Evolutionary conservation across 306 rosid species (phyloP).

Genomic region (Gleditsia sinensis): DNA sequence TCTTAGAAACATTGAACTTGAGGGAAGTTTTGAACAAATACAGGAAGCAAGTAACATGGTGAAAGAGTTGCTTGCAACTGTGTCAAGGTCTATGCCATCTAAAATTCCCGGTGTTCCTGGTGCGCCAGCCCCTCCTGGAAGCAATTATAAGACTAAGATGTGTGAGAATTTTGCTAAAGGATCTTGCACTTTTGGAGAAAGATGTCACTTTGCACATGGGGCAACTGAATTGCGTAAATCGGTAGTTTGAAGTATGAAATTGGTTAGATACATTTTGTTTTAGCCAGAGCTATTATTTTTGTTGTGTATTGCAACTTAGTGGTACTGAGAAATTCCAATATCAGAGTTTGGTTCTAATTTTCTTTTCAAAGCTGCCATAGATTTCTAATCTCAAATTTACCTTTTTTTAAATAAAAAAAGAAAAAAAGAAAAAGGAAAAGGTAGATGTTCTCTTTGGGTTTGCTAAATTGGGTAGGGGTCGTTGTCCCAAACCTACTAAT

Average conservation of each 20-base stretch:
- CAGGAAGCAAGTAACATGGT: constrained; percentile 92
- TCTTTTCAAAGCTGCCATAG: constrained; percentile 21
- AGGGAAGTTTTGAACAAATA: constrained; percentile 92
- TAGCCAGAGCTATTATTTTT: constrained; percentile 37
- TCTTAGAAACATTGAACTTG: constrained; percentile 87
- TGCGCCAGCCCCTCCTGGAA: constrained; percentile 52
- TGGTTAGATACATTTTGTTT: constrained; percentile 19
- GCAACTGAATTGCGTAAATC: constrained; percentile 76
- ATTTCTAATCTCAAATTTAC: constrained; percentile 28
- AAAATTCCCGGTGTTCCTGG: constrained; percentile 60
- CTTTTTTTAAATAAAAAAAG: neutral
- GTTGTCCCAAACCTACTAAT: neutral
- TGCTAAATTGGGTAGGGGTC: neutral
- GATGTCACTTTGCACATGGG: constrained; percentile 98
- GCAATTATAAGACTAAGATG: constrained; percentile 80
- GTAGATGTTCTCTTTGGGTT: constrained; percentile 7
- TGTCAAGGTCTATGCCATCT: constrained; percentile 58
- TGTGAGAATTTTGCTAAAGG: constrained; percentile 92
- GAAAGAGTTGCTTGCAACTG: constrained; percentile 65
- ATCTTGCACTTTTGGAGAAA: constrained; percentile 92
- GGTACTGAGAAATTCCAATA: constrained; percentile 45
- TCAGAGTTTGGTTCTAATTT: constrained; percentile 37
- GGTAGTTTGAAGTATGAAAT: constrained; percentile 41
- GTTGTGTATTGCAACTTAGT: constrained; percentile 48
- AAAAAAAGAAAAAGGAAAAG: neutral